Percentiles rank a stretch among this genome's conserved stretches.
Conservation (phyloP, 148 eudicot genomes). For the Arbutus unedo region DNA sequence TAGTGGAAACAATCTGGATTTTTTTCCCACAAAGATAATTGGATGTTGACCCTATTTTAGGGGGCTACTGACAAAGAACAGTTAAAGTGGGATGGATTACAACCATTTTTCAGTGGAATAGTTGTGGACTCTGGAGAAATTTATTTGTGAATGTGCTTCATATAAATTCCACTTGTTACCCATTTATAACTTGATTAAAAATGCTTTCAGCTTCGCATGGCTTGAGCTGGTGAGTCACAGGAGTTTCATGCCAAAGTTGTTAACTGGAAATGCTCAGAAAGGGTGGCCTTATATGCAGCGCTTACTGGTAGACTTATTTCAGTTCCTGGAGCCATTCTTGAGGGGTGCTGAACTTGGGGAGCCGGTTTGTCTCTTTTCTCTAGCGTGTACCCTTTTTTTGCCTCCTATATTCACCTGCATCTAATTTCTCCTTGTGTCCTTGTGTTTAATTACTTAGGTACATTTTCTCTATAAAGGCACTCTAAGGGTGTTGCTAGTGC, state of each 20-base stretch:
- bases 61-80: neutral
- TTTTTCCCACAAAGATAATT: neutral
- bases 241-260: constrained; percentile 94
- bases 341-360: constrained; percentile 85
- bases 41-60: neutral
- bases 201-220: constrained; percentile 83
- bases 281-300: constrained; percentile 95
- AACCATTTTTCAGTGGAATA: neutral
- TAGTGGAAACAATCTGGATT: no score
- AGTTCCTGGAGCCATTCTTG: constrained; percentile 90
- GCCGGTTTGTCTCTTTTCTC: constrained; percentile 54
- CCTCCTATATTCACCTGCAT: neutral
- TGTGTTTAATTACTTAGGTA: constrained; percentile 41
- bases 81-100: neutral
- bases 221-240: constrained; percentile 93
- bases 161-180: constrained; percentile 1
- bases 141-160: neutral
- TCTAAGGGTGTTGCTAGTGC: constrained; percentile 83
- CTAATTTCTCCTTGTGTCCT: constrained; percentile 1
- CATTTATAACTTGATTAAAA: constrained; percentile 17
- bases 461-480: constrained; percentile 89
- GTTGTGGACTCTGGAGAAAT: neutral
- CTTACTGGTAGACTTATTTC: constrained; percentile 80
- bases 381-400: neutral
- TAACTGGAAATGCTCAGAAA: constrained; percentile 82